Evolutionary conservation across 805 yeast species (phyloP).

Genomic region (Kluyveromyces aestuarii): DNA sequence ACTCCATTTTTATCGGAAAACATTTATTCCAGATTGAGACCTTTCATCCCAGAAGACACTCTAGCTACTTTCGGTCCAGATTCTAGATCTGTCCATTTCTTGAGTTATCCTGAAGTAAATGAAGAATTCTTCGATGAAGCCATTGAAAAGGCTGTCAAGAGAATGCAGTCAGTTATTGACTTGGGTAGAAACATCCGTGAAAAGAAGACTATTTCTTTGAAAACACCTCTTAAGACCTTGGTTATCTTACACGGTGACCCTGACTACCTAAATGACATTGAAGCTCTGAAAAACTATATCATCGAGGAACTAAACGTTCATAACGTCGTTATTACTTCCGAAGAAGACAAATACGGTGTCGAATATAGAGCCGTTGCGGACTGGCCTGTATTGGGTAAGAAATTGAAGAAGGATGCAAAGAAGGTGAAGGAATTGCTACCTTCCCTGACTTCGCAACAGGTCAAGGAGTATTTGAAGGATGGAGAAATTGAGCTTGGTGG

Average conservation of each 20-base stretch:
- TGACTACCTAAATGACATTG: constrained; percentile 66
- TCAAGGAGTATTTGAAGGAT: constrained; percentile 57
- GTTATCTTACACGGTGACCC: constrained; percentile 78
- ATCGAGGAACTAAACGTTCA: constrained; percentile 89
- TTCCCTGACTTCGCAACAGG: constrained; percentile 67
- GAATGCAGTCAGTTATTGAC: constrained; percentile 97
- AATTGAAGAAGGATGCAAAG: constrained; percentile 87
- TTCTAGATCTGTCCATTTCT: constrained; percentile 83
- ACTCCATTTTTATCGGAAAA: constrained; percentile 93
- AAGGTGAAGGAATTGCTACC: constrained; percentile 94
- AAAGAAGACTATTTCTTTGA: constrained; percentile 85
- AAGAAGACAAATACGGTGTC: constrained; percentile 87
- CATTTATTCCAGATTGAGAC: constrained; percentile 69
- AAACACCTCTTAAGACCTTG: constrained; percentile 86
- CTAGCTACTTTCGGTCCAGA: constrained; percentile 47
- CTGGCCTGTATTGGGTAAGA: constrained; percentile 98
- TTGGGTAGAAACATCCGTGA: constrained; percentile 95
- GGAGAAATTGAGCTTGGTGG: constrained; percentile 85
- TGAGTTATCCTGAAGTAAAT: constrained; percentile 80
- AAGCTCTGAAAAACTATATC: constrained; percentile 68
- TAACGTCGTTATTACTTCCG: constrained; percentile 76
- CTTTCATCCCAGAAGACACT: constrained; percentile 49
- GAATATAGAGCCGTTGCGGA: constrained; percentile 93
- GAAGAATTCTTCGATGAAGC: constrained; percentile 70
- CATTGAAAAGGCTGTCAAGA: constrained; percentile 78